Base-by-base conservation (phyloP, 768 basidiomycete species). In the Daedalea quercina region DNA sequence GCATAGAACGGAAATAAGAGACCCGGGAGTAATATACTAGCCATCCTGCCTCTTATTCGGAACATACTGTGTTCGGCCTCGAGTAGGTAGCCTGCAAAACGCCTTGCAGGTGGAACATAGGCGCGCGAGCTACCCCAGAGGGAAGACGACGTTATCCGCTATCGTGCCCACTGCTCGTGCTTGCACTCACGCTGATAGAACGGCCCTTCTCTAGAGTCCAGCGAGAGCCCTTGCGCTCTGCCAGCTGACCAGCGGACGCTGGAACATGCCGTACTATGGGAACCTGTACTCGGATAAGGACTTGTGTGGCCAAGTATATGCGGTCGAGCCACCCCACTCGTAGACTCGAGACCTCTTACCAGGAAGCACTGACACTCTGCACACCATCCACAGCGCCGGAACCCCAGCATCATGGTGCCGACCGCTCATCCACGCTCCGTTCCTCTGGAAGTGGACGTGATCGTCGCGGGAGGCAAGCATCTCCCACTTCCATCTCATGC, bases 401-500 rank as follows among this genome's bases (percentile, higher is more conserved):
- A n/a, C n/a, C n/a, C n/a, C n/a, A n/a, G n/a, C n/a, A n/a, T n/a
- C n/a, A n/a, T n/a, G n/a, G n/a, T n/a, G n/a, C n/a, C n/a, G n/a
- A n/a, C n/a, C n/a, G n/a, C n/a, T n/a, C n/a, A n/a, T n/a, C n/a
- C n/a, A n/a, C n/a, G n/a, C n/a, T n/a, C n/a, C n/a, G n/a, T n/a
- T 3, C 13, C 13, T 40, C 35, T 49, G 6, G 48, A 49, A 40
- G 20, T 49, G 54, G 78, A 82, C 55, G 72, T 83, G 19, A 73
- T 83, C 54, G 76, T 83, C 54, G 78, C 76, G 28, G 82, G 82
- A 57, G 82, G 82, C 82, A 42, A 25, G 63, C 51, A 2, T 42
- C 13, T 20, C 3, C 12, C 23, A 8, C 2, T 13, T 9, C 44
- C 2, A 9, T 15, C 15, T 12, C 12, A 9, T 17, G 13, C 13